A percentile compares a stretch with the other conserved stretches of the same genome.
phyloP scores from a whole-genome alignment of 352 stramenopile species.

The Phytophthora capsici region DNA sequence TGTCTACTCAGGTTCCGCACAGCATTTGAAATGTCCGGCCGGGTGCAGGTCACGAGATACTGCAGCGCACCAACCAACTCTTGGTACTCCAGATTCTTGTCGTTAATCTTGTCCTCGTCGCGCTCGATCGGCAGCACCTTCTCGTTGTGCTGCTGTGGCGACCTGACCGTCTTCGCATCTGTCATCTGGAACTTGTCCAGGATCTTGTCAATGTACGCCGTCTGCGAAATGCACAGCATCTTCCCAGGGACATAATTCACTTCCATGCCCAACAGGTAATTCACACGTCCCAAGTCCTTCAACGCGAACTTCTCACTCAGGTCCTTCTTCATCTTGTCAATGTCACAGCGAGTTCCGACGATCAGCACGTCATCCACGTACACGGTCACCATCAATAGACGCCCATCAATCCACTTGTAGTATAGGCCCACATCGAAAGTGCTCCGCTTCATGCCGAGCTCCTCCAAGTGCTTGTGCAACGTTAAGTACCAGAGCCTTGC shows the following conservation, averaged over 20 bases:
- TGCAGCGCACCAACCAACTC: constrained; percentile 10
- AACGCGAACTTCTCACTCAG: too few species aligned
- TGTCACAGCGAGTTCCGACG: too few species aligned
- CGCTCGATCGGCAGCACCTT: not conserved
- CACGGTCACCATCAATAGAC: too few species aligned
- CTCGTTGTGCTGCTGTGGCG: constrained; percentile 5
- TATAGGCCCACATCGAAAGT: too few species aligned
- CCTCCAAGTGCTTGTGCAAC: not conserved
- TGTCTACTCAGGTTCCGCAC: not conserved
- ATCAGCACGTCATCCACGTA: too few species aligned
- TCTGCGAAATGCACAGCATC: constrained; percentile 7
- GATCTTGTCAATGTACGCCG: not conserved
- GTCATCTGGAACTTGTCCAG: not conserved
- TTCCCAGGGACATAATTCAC: not conserved
- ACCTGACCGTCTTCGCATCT: not conserved
- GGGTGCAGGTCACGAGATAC: constrained; percentile 1
- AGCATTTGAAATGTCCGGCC: constrained; percentile 2
- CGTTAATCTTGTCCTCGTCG: constrained; percentile 1
- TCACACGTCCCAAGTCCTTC: too few species aligned
- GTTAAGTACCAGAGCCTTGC: too few species aligned
- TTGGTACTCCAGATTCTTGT: not conserved
- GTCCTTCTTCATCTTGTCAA: too few species aligned
- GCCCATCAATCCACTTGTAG: too few species aligned
- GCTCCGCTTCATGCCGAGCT: not conserved
- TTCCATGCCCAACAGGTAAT: not conserved